These are phyloP conservation scores for Erodium maritimum DNA, from an alignment of 345 rosid species.

Conservation along the genomic window DNA sequence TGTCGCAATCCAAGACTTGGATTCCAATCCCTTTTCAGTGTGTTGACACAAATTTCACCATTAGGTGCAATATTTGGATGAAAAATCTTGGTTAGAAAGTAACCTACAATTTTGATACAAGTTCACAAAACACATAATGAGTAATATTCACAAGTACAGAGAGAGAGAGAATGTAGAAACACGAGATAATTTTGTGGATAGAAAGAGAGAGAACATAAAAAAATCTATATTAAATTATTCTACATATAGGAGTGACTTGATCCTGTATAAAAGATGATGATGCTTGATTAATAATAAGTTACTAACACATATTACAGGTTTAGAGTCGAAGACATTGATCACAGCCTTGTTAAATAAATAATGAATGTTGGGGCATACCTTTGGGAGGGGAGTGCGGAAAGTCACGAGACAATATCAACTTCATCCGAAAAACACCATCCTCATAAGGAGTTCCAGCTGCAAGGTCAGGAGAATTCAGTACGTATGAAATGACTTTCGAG, in stretches of 20 bases:
- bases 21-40: constrained; percentile 95
- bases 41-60: constrained; percentile 95
- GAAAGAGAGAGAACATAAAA: no score
- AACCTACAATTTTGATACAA: constrained; percentile 42
- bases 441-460: constrained; percentile 98
- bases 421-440: constrained; percentile 93
- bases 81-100: constrained; percentile 91
- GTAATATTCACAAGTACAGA: background rate
- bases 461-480: constrained; percentile 14
- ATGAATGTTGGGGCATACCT: constrained; percentile 32
- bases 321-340: no score
- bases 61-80: constrained; percentile 90
- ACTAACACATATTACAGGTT: no score
- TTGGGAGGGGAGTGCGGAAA: constrained; percentile 93
- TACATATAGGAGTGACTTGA: no score
- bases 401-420: constrained; percentile 70
- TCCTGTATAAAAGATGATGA: no score
- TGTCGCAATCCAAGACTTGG: constrained; percentile 96
- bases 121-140: no score
- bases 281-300: no score
- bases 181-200: no score
- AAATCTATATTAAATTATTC: no score
- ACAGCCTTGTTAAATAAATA: constrained; percentile 1
- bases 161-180: no score
- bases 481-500: background rate